These are phyloP conservation scores for Brassica balearica DNA, from an alignment of 441 rosid species.

Conservation along the genomic window DNA sequence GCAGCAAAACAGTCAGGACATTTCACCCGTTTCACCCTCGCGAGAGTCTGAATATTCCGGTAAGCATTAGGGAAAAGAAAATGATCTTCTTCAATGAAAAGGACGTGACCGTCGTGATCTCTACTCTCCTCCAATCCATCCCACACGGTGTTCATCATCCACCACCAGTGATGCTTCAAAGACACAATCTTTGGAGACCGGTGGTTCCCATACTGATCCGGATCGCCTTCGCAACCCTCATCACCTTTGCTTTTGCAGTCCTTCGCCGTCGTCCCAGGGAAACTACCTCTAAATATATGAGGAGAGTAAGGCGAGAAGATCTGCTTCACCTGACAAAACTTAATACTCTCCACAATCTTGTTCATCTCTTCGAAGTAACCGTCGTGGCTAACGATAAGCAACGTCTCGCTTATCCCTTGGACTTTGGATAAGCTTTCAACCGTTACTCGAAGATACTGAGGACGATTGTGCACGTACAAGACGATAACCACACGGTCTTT, in stretches of 20 bases:
- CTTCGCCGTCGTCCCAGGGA: conserved; percentile 69
- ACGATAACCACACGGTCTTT: conserved; percentile 76
- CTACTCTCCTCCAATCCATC: conserved; percentile 81
- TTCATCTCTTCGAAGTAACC: conserved; percentile 93
- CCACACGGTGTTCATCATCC: conserved; percentile 99
- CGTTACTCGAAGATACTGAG: conserved; percentile 82
- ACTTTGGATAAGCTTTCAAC: conserved; percentile 81
- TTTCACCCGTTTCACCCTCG: conserved; percentile 62
- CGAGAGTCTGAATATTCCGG: conserved; percentile 80
- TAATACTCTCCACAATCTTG: conserved; percentile 70
- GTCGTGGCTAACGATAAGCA: conserved; percentile 91
- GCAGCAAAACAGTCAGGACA: conserved; percentile 91
- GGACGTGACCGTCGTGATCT: conserved; percentile 68
- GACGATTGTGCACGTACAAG: conserved; percentile 87
- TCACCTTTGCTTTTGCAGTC: conserved; percentile 83
- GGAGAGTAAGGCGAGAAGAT: conserved; percentile 87
- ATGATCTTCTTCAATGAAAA: conserved; percentile 96
- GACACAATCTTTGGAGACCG: conserved; percentile 85
- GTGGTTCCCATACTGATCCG: conserved; percentile 95
- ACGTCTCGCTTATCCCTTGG: conserved; percentile 81
- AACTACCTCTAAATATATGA: conserved; percentile 62
- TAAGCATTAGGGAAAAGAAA: conserved; percentile 94
- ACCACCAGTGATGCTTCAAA: conserved; percentile 99
- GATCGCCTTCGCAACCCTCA: conserved; percentile 69
- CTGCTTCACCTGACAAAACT: conserved; percentile 91